Base-by-base conservation (phyloP, 306 rosid species). In the Carpinus fangiana region DNA sequence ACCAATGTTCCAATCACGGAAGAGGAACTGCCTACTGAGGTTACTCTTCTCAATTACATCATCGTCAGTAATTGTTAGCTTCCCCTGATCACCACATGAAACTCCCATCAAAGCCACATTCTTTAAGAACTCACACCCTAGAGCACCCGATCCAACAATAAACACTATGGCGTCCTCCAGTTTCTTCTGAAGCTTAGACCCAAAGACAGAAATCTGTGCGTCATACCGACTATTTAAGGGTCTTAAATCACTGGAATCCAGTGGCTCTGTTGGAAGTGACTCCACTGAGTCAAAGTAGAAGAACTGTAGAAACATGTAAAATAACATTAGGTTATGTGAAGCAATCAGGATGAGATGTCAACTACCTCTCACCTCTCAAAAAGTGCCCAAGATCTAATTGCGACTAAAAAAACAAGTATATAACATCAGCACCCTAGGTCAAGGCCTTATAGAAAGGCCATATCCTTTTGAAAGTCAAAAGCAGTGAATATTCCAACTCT, bases 1-100 rank as follows among this genome's bases (percentile, higher is more conserved):
- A 65, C 99, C 99, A 76, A 95, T 95, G 86, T 95, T 93, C 99
- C 98, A 95, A 83, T 95, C 98, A 56, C 99, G 99, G 72, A 95
- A 95, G 82, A 95, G 96, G 86, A 95, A 95, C 79, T 95, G 99
- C 90, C 99, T 87, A 75, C 98, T 95, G 26, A 95, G 87, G 87
- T 95, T 95, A 82, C 99, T 95, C 83, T 95, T 95, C 88, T 95
- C 99, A 82, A 95, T 95, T 20, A 95, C 98, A 87, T 95, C 99
- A 82, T 95, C 99, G 79, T 95, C 99, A 38, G 99, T 95, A 81
- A 92, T 47, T 66, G 94, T 93, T 57, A 95, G 86, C 80, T 93
- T 90, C 75, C 97, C 99, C 72, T 78, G 84, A 75, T 66, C 78
- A 72, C 90, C 90, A 85, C 99, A 95, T 31, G 99, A 93, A 83